Evolutionary conservation across 75 land plant genomes (phyloP).

Genomic region (Sequoia sempervirens): DNA sequence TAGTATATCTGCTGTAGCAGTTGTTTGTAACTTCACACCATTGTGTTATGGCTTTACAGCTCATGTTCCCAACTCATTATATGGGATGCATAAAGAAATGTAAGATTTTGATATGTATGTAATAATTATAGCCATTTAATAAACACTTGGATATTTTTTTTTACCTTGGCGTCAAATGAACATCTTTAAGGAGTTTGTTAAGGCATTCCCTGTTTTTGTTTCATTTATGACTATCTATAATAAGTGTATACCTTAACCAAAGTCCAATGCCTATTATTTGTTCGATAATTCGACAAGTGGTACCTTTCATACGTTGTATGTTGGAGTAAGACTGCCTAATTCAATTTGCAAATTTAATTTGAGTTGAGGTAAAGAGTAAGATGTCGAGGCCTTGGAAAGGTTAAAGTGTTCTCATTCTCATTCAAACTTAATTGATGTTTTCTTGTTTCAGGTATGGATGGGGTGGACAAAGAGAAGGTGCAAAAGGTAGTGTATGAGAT

Average conservation of each 20-base stretch:
- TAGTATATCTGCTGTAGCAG: too few relatives aligned
- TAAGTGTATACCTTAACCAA: neutral
- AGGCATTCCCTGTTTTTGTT: neutral
- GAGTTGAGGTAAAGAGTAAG: neutral
- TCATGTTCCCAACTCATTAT: neutral
- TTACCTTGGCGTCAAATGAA: neutral
- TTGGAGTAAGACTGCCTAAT: neutral
- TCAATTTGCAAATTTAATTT: neutral
- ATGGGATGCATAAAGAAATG: neutral
- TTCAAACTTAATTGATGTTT: neutral
- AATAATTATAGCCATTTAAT: neutral
- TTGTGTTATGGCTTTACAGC: neutral
- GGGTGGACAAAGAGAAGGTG: slow-evolving; percentile 89
- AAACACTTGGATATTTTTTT: neutral
- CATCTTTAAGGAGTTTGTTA: neutral
- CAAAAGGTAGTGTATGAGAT: slow-evolving; percentile 84
- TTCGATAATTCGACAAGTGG: neutral
- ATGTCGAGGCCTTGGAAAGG: neutral
- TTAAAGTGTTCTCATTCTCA: neutral
- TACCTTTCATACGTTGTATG: neutral
- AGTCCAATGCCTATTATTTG: neutral
- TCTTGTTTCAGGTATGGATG: slow-evolving; percentile 72
- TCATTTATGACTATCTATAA: neutral
- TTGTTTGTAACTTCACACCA: neutral
- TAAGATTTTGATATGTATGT: neutral